Conservation (phyloP, 768 basidiomycete species). For the Leccinum subtestaceum region DNA sequence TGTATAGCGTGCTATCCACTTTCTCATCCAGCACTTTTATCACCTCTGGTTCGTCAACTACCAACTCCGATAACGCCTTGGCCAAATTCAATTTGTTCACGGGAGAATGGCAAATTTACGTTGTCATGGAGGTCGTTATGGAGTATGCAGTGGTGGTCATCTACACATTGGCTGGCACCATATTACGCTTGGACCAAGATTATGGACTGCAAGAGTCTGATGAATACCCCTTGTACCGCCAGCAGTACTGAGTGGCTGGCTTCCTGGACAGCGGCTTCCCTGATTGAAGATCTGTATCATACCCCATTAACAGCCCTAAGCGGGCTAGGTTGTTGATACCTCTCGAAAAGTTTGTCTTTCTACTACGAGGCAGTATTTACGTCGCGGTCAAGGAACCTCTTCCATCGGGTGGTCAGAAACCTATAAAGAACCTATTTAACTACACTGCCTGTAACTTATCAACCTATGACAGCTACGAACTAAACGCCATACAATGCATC, state of each 20-base stretch:
- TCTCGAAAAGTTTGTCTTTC: background rate
- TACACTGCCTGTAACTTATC: background rate
- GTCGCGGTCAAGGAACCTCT: background rate
- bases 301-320: background rate
- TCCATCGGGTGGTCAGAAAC: background rate
- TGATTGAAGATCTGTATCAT: background rate
- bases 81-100: constrained; percentile 55
- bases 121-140: constrained; percentile 58
- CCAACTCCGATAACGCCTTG: constrained; percentile 32
- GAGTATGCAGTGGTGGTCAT: constrained; percentile 52
- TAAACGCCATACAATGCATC: background rate
- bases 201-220: constrained; percentile 23
- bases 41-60: constrained; percentile 23
- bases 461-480: background rate
- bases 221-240: constrained; percentile 37
- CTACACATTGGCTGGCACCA: constrained; percentile 35
- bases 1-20: constrained; percentile 55
- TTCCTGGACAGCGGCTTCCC: background rate
- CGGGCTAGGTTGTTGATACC: background rate
- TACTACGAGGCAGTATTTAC: background rate
- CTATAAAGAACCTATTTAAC: background rate
- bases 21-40: constrained; percentile 48
- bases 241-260: constrained; percentile 16
- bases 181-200: constrained; percentile 33
- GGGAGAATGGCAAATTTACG: constrained; percentile 57